A percentile compares a stretch with the other conserved stretches of the same genome.
phyloP scores from a whole-genome alignment of 2,329 filamentous ascomycete species.

The Colletotrichum gigasporum region DNA sequence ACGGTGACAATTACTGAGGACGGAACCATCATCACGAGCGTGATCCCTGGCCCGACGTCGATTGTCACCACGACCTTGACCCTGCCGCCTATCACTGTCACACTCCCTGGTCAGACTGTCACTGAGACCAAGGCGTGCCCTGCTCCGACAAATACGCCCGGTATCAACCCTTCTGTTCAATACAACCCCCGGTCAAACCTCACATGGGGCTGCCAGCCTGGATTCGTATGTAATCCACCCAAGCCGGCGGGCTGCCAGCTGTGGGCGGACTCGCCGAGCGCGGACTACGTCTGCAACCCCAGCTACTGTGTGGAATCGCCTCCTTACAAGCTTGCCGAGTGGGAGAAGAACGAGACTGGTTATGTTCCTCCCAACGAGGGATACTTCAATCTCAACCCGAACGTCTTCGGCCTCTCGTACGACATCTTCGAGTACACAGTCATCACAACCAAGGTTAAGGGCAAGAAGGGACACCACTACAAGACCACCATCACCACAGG shows the following conservation, averaged over 20 bases:
- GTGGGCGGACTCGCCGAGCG: conserved; percentile 56
- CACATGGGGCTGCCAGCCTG: conserved; percentile 64
- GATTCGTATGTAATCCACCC: conserved; percentile 61
- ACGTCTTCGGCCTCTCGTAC: conserved; percentile 69
- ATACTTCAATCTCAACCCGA: conserved; percentile 73
- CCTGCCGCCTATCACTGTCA: conserved; percentile 39
- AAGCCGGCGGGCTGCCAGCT: conserved; percentile 60
- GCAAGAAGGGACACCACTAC: conserved; percentile 42
- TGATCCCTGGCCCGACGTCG: conserved; percentile 36
- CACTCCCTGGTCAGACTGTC: conserved; percentile 39
- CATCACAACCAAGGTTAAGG: conserved; percentile 45
- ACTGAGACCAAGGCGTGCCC: conserved; percentile 50
- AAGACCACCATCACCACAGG: conserved; percentile 61
- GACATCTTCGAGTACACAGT: conserved; percentile 65
- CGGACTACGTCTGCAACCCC: conserved; percentile 57
- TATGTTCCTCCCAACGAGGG: conserved; percentile 63
- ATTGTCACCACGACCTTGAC: conserved; percentile 34
- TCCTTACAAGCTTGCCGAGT: conserved; percentile 44
- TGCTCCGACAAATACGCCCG: conserved; percentile 49
- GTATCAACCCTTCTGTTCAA: conserved; percentile 29
- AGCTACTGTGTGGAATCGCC: conserved; percentile 56
- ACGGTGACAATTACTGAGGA: conserved; percentile 44
- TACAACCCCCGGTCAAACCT: conserved; percentile 49
- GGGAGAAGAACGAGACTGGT: conserved; percentile 54
- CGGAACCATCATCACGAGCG: conserved; percentile 40